Evolutionary conservation across 192 early-diverging fungal genomes (phyloP).

Genomic region (Entomortierella lignicola): DNA sequence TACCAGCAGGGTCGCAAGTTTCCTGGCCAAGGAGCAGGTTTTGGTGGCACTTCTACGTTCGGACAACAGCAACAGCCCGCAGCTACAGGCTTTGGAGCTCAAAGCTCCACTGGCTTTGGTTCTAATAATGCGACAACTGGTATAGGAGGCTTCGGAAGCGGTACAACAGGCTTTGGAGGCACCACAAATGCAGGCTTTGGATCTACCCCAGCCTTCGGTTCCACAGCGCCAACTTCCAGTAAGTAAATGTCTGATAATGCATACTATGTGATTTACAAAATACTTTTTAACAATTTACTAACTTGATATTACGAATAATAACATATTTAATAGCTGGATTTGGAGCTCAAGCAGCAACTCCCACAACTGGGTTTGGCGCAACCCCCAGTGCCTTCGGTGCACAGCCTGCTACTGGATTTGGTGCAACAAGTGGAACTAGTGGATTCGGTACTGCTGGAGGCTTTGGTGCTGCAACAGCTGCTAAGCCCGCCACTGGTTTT

Average conservation of each 20-base stretch:
- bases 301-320: too few species aligned
- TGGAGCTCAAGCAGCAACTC: conserved; percentile 43
- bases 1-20: conserved; percentile 84
- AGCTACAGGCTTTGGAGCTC: conserved; percentile 32
- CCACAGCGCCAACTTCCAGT: conserved; percentile 45
- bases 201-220: conserved; percentile 47
- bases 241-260: conserved; percentile 2
- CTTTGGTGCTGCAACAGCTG: conserved; percentile 55
- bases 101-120: conserved; percentile 26
- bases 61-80: conserved; percentile 48
- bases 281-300: too few species aligned
- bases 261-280: too few species aligned
- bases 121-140: conserved; percentile 12
- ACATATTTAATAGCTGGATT: conserved; percentile 14
- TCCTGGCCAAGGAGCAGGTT: conserved; percentile 42
- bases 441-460: conserved; percentile 53
- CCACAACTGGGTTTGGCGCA: not conserved
- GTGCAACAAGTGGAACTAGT: conserved; percentile 33
- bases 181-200: conserved; percentile 44
- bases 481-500: conserved; percentile 58
- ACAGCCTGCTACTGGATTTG: conserved; percentile 45
- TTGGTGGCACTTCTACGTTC: conserved; percentile 49
- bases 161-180: conserved; percentile 45
- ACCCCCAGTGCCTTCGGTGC: conserved; percentile 23
- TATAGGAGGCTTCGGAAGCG: conserved; percentile 34